Conservation (phyloP, 31 red algal species). For the Odonthalia washingtoniensis region DNA sequence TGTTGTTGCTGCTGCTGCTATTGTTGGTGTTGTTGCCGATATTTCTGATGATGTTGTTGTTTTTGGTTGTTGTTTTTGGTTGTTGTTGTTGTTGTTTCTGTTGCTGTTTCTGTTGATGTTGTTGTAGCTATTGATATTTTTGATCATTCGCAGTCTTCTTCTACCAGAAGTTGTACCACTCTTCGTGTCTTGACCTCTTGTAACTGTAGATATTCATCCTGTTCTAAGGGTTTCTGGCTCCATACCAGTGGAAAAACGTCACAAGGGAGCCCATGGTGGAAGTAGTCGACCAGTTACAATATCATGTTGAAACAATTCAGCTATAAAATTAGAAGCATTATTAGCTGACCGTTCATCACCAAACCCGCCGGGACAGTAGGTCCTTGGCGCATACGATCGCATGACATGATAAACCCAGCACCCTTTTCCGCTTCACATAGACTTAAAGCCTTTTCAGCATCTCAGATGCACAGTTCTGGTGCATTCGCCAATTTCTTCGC, state of each 20-base stretch:
- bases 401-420: conserved; percentile 71
- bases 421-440: conserved; percentile 62
- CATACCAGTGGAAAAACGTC: conserved; percentile 41
- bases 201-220: conserved; percentile 19
- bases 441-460: conserved; percentile 68
- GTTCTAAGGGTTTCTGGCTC: not conserved
- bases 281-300: conserved; percentile 76
- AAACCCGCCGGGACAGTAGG: not conserved
- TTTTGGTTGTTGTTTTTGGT: conserved; percentile 5
- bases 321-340: too few species aligned
- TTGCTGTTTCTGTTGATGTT: conserved; percentile 17
- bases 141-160: not conserved
- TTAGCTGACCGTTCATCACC: too few species aligned
- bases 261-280: conserved; percentile 84
- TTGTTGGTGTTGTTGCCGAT: too few species aligned
- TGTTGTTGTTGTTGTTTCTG: conserved; percentile 12
- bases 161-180: too few species aligned
- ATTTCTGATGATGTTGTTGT: conserved; percentile 40
- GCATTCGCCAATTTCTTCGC: conserved; percentile 38
- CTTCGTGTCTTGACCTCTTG: conserved; percentile 12
- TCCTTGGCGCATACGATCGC: conserved; percentile 7
- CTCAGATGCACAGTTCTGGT: conserved; percentile 40
- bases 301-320: conserved; percentile 82
- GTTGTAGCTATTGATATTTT: not conserved
- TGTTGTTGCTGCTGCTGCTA: conserved; percentile 49